A percentile compares a stretch with the other conserved stretches of the same genome.
These are phyloP conservation scores for Candida tammaniensis DNA, from an alignment of 805 yeast genomes.

Conservation along the genomic window DNA sequence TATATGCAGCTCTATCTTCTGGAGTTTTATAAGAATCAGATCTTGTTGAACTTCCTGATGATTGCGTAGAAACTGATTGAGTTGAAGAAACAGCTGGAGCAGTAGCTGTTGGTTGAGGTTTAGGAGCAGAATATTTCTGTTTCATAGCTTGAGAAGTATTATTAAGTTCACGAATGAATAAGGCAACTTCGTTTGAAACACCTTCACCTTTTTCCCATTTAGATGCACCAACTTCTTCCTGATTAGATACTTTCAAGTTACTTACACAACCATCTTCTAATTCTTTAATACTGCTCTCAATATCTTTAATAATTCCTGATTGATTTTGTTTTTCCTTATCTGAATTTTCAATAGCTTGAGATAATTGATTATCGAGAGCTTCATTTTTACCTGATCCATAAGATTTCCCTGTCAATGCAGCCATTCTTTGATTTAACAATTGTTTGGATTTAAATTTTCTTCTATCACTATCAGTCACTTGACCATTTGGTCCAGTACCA, in stretches of 20 bases:
- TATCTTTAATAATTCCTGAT: conserved; percentile 62
- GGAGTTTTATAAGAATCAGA: conserved; percentile 37
- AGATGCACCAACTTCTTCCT: conserved; percentile 50
- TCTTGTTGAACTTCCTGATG: conserved; percentile 8
- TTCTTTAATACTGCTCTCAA: conserved; percentile 66
- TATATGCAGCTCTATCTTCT: conserved; percentile 72
- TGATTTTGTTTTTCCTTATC: conserved; percentile 54
- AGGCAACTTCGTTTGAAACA: conserved; percentile 58
- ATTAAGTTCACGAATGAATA: conserved; percentile 54
- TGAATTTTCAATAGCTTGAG: conserved; percentile 50
- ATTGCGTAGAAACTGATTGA: conserved; percentile 8
- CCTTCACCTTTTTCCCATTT: conserved; percentile 85
- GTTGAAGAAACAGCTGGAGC: conserved; percentile 8
- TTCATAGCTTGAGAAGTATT: conserved; percentile 10
- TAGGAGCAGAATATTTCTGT: conserved; percentile 1
- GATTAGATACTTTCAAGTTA: conserved; percentile 38
- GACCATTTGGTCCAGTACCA: conserved; percentile 88
- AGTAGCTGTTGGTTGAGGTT: conserved; percentile 1
- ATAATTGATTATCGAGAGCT: conserved; percentile 52
- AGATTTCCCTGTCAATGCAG: conserved; percentile 79
- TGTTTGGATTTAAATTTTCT: conserved; percentile 80
- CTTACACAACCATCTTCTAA: conserved; percentile 50
- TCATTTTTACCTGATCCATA: conserved; percentile 41
- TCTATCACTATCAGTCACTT: conserved; percentile 78
- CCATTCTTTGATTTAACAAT: conserved; percentile 80